Evolutionary conservation across 176 grass and related monocot genomes (phyloP), one percentile per base, ranked within the genome.

Genomic region (Chrysopogon serrulatus): DNA sequence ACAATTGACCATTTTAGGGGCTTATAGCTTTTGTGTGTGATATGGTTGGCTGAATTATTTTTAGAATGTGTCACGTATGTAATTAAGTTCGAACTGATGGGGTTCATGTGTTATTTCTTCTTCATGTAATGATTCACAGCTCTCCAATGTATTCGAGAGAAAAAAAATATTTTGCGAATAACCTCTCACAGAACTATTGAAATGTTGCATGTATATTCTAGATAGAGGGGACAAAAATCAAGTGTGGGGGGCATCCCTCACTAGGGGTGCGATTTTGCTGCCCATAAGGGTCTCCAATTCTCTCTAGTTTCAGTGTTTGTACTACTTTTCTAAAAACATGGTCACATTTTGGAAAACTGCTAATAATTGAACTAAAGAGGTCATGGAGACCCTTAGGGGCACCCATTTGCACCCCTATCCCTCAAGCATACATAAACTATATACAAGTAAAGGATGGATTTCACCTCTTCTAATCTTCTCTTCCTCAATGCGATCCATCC

Each of bases 381-480:
- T 54, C 51, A 2, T 1, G 2, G 49, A 54, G 51, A 54, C 51
- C 51, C 21, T 11, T 57, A 57, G 23, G 19, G 51, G 53, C 53
- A 57, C 53, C 8, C 53, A 24, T 57, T 24, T 57, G 23, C 21
- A 57, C 53, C 53, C 9, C 23, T 11, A 59, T 59, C 56, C 12
- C 59, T 23, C 21, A 3, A 21, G 10, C 30, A 33, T 32, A 65
- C 71, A 49, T 73, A 27, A 40, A 62, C n/a, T 56, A 19, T 39
- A 31, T 32, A 56, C 23, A 39, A 9, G 2, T 57, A 76, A 32
- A 62, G 12, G 18, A n/a, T n/a, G n/a, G n/a, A 65, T 51, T 75
- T 44, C 59, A 37, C 31, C 16, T 35, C 81, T 74, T 83, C n/a
- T 33, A 65, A 51, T 83, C 31, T 74, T 41, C 56, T 84, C 42